Evolutionary conservation across 2,329 filamentous ascomycete species (phyloP).

Genomic region (Sporothrix pallida): DNA sequence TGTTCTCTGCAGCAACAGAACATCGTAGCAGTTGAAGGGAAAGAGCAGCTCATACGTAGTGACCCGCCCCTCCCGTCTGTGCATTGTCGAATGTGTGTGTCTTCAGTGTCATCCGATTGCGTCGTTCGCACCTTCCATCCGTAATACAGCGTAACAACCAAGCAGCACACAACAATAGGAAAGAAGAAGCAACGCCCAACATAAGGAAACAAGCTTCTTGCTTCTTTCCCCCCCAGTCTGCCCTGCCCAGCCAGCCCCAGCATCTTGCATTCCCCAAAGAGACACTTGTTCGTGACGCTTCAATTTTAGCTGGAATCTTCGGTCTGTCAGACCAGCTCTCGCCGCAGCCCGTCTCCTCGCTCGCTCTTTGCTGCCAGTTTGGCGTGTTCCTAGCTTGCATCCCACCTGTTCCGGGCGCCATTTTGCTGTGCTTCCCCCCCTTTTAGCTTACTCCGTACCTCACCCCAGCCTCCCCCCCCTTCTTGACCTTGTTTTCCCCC

Average conservation of each 20-base stretch:
- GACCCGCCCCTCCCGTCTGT: neutral
- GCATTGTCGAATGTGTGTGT: neutral
- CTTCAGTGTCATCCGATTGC: neutral
- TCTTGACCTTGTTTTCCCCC: constrained; percentile 10
- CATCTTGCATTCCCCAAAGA: constrained; percentile 17
- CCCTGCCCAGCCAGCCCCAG: neutral
- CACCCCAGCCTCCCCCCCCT: constrained; percentile 21
- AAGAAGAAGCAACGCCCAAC: neutral
- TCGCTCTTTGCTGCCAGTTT: constrained; percentile 1
- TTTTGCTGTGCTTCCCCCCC: constrained; percentile 19
- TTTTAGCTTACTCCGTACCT: constrained; percentile 28
- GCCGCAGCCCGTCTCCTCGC: neutral
- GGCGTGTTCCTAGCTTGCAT: constrained; percentile 22
- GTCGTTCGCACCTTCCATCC: constrained; percentile 22
- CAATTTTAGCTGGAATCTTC: constrained; percentile 1
- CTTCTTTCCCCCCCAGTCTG: neutral
- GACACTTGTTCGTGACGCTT: constrained; percentile 18
- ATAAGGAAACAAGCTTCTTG: too few species aligned
- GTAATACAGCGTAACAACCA: neutral
- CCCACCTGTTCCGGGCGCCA: constrained; percentile 32
- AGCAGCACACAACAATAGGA: neutral
- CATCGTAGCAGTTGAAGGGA: constrained; percentile 5
- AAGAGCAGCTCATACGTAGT: constrained; percentile 9
- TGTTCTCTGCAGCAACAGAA: neutral
- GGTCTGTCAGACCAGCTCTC: constrained; percentile 8